phyloP scores from a whole-genome alignment of 331 rosid genomes.

The Dryas integrifolia region DNA sequence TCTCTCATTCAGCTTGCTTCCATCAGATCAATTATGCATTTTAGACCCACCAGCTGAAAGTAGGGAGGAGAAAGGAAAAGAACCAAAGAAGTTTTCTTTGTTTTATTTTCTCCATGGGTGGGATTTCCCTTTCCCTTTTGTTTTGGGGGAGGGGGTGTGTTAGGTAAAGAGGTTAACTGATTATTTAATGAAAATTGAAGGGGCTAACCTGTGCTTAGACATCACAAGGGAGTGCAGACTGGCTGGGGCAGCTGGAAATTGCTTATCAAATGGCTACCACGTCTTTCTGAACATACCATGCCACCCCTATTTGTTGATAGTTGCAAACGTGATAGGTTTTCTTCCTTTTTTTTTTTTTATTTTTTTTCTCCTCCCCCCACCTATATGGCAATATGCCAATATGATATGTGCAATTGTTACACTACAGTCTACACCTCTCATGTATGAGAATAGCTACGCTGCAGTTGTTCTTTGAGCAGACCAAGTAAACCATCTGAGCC shows the following conservation, averaged over 20 bases:
- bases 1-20: neutral
- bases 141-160: neutral
- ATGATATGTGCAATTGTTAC: conserved; percentile 17
- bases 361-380: neutral
- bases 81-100: neutral
- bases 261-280: neutral
- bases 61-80: neutral
- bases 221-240: neutral
- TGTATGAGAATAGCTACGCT: conserved; percentile 14
- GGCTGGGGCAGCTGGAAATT: neutral
- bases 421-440: conserved; percentile 19
- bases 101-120: neutral
- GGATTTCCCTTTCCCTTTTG: neutral
- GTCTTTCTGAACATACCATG: neutral
- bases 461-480: conserved; percentile 13
- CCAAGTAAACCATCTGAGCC: conserved; percentile 16
- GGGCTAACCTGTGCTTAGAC: conserved; percentile 10
- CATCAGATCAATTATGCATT: neutral
- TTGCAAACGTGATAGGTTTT: neutral
- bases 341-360: neutral
- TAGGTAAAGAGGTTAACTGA: neutral
- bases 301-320: neutral
- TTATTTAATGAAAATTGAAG: neutral
- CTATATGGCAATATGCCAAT: neutral
- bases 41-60: neutral